Evolutionary conservation across 345 rosid genomes (phyloP).

Genomic region (Sonneratia alba): DNA sequence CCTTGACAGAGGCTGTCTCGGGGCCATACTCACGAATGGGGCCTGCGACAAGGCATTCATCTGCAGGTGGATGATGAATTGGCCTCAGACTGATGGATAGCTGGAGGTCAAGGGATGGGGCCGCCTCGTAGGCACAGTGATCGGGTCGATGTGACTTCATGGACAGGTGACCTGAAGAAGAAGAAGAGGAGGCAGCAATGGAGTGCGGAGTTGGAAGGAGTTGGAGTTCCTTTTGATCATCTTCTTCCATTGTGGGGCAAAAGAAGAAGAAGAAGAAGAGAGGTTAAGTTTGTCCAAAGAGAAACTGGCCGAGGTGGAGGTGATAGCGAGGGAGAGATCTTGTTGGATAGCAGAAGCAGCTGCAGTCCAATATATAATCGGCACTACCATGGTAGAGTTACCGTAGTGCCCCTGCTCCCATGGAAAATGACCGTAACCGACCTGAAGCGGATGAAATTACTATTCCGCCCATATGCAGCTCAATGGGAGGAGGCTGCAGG

Average conservation of each 20-base stretch:
- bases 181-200: slow-evolving; percentile 19
- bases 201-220: slow-evolving; percentile 60
- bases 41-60: slow-evolving; percentile 12
- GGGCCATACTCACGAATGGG: slow-evolving; percentile 20
- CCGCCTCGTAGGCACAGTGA: slow-evolving; percentile 6
- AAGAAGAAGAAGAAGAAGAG: not conserved
- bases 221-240: slow-evolving; percentile 65
- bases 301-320: not conserved
- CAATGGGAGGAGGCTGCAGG: too few species aligned
- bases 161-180: slow-evolving; percentile 19
- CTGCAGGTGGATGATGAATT: slow-evolving; percentile 19
- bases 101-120: slow-evolving; percentile 72
- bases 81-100: slow-evolving; percentile 75
- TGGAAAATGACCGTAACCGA: slow-evolving; percentile 9
- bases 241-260: slow-evolving; percentile 32
- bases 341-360: slow-evolving; percentile 14
- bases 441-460: not conserved
- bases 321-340: not conserved
- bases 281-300: not conserved
- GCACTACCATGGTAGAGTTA: slow-evolving; percentile 12
- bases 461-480: not conserved
- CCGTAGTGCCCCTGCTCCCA: slow-evolving; percentile 19
- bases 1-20: slow-evolving; percentile 35
- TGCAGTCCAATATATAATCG: slow-evolving; percentile 20
- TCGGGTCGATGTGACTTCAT: slow-evolving; percentile 17